Percentiles rank a stretch among this genome's conserved stretches.
Conservation (phyloP, 2,329 filamentous ascomycete species). For the Diplodia sapinea region DNA sequence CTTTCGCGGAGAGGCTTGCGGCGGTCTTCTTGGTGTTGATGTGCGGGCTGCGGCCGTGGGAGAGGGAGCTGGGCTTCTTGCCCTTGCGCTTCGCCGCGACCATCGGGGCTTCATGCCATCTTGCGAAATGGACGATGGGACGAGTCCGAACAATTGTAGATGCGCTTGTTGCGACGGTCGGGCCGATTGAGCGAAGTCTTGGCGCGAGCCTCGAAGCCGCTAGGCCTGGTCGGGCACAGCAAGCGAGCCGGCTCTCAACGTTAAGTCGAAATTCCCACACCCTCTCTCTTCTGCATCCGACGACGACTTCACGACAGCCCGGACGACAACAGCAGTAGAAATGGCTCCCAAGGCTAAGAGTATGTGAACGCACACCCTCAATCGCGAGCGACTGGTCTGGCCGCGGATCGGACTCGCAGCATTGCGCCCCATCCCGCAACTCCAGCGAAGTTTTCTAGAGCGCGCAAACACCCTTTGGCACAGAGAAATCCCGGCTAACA, state of each 20-base stretch:
- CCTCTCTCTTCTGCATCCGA: slow-evolving; percentile 31
- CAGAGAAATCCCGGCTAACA: slow-evolving; percentile 40
- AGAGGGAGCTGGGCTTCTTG: slow-evolving; percentile 39
- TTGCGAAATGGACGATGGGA: not conserved
- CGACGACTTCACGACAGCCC: slow-evolving; percentile 39
- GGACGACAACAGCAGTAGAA: slow-evolving; percentile 44
- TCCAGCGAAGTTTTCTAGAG: slow-evolving; percentile 28
- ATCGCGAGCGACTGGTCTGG: slow-evolving; percentile 15
- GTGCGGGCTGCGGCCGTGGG: slow-evolving; percentile 44
- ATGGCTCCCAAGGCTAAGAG: slow-evolving; percentile 48
- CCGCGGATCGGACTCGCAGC: slow-evolving; percentile 19
- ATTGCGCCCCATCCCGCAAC: slow-evolving; percentile 21
- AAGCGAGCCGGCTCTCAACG: slow-evolving; percentile 26
- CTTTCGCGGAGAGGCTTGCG: slow-evolving; percentile 59
- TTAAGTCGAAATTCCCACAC: slow-evolving; percentile 25
- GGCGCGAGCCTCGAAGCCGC: not conserved
- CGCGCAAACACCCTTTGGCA: slow-evolving; percentile 2
- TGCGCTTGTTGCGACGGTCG: not conserved
- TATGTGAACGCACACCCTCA: slow-evolving; percentile 36
- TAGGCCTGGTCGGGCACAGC: not conserved
- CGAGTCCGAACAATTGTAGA: not conserved
- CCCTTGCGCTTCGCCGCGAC: slow-evolving; percentile 30
- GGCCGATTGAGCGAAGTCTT: slow-evolving; percentile 10
- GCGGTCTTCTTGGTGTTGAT: slow-evolving; percentile 42
- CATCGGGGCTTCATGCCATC: slow-evolving; percentile 28